Evolutionary conservation across 139 green algal species (phyloP), one percentile per base, ranked within the genome.

Genomic region (Asterochloris erici): DNA sequence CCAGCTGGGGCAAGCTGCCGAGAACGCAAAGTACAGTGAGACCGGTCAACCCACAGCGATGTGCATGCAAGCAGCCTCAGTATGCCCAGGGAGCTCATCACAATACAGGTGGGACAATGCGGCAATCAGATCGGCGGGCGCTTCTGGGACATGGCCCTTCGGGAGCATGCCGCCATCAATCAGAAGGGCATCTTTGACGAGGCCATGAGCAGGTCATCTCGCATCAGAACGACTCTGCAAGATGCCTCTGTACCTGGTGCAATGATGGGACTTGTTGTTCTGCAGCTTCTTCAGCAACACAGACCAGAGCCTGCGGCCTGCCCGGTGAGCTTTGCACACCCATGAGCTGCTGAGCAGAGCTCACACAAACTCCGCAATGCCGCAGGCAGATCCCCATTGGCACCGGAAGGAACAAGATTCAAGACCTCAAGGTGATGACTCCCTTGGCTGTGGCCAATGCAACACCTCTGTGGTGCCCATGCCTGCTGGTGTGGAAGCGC

Each of bases 111-210:
- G 10, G 96, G 96, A 0, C 96, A 98, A 82, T 98, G 94, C 63
- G 96, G 96, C 16, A 98, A 98, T 80, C 96, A 98, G 88, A 95
- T 98, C 12, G 95, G 94, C 62, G 91, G 84, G 15, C 91, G 97
- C 82, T 98, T 98, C 83, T 98, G 95, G 95, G 92, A 95, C 28
- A 68, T 93, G 74, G 91, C 92, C 0, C 81, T 94, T 73, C 62
- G 88, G 12, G 94, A 97, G 89, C 93, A 97, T 84, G 91, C 93
- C 12, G 88, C 90, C 9, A 90, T 94, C 85, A 95, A 94, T 85
- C 81, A 79, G 0, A 83, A 82, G 13, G 89, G 87, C 16, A 74
- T 90, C 9, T 96, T 91, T 83, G 92, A 95, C 74, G 93, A 96
- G 23, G 85, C 94, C 11, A 81, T 97, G 12, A 95, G 92, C 92